Evolutionary conservation across 805 yeast species (phyloP), one percentile per base, ranked within the genome.

Genomic region (Cyberlindnera misumaiensis): DNA sequence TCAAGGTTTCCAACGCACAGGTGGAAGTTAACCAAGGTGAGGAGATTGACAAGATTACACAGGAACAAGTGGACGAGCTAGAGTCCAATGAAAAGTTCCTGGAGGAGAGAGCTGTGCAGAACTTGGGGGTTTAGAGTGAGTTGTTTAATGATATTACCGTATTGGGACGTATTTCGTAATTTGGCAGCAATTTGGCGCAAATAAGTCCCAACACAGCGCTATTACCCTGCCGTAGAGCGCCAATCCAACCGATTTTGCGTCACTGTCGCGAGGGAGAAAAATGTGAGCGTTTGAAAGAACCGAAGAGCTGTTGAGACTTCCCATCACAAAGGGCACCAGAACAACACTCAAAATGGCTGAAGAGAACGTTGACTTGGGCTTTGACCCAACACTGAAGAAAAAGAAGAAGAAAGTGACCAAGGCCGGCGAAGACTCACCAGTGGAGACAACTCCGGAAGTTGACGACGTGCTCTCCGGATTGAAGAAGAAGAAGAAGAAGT

Each of bases 401-500:
- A 83, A 83, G 73, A 83, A 83, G 85, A 81, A 82, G 77, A 68
- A 71, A 61, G 55, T 59, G 56, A 70, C 61, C 70, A 75, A 56
- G 64, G 44, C 51, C 39, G 66, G 63, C 43, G 64, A 59, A 16
- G 67, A 62, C 5, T 45, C 49, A 11, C 47, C 48, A 10, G 29
- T 40, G 53, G 70, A 60, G 64, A 56, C 27, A 39, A 64, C 62
- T 41, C 65, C 48, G 61, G 72, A 64, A 41, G 70, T 65, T 41
- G 79, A 73, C 39, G 86, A 80, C 47, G 88, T 80, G 45, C 63
- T 85, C 65, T 73, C 87, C 25, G 90, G 93, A 9, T 67, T 87
- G 58, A 85, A 83, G 64, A 84, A 84, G 67, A 85, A 86, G 73
- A 78, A 87, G 75, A 85, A 84, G 83, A 74, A 84, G 64, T 66